A percentile compares a stretch with the other conserved stretches of the same genome.
These are phyloP conservation scores for Hermanozyma aechmeae DNA, from an alignment of 805 yeast genomes.

Conservation along the genomic window DNA sequence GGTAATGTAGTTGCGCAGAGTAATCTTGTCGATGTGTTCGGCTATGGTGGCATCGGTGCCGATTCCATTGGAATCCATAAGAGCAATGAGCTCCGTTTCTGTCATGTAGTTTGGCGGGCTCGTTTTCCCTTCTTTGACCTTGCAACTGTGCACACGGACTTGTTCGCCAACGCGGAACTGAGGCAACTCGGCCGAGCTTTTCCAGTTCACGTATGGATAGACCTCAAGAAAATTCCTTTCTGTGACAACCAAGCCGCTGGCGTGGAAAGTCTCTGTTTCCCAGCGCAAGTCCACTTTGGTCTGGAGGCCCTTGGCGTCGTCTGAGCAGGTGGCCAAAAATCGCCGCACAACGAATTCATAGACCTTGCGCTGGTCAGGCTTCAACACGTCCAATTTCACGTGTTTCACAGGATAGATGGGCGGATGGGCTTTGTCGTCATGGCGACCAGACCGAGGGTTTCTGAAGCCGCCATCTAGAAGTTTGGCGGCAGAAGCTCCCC, in stretches of 20 bases:
- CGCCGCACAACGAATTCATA: slow-evolving; percentile 82
- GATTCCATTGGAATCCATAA: slow-evolving; percentile 96
- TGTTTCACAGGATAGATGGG: slow-evolving; percentile 85
- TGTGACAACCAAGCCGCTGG: slow-evolving; percentile 66
- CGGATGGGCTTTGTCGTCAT: slow-evolving; percentile 95
- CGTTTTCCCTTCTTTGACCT: slow-evolving; percentile 66
- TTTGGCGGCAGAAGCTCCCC: slow-evolving; percentile 65
- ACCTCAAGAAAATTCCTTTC: slow-evolving; percentile 75
- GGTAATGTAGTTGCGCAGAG: slow-evolving; percentile 54
- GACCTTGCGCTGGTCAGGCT: slow-evolving; percentile 51
- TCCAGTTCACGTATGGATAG: slow-evolving; percentile 76
- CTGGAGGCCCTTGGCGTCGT: slow-evolving; percentile 74
- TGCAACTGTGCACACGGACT: slow-evolving; percentile 46
- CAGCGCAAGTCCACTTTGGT: slow-evolving; percentile 60
- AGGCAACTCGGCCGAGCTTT: slow-evolving; percentile 56
- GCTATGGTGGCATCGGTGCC: slow-evolving; percentile 99
- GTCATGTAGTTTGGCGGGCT: slow-evolving; percentile 77
- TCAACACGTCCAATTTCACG: slow-evolving; percentile 19
- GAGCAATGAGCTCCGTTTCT: slow-evolving; percentile 81
- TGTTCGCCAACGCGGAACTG: slow-evolving; percentile 46
- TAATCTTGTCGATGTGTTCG: slow-evolving; percentile 84
- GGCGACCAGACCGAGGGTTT: slow-evolving; percentile 71
- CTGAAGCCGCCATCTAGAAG: slow-evolving; percentile 31
- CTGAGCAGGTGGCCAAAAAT: slow-evolving; percentile 85
- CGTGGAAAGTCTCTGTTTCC: slow-evolving; percentile 66